Evolutionary conservation across 1,284 basidiomycete genomes (phyloP).

Genomic region (Boletellus deceptivus): DNA sequence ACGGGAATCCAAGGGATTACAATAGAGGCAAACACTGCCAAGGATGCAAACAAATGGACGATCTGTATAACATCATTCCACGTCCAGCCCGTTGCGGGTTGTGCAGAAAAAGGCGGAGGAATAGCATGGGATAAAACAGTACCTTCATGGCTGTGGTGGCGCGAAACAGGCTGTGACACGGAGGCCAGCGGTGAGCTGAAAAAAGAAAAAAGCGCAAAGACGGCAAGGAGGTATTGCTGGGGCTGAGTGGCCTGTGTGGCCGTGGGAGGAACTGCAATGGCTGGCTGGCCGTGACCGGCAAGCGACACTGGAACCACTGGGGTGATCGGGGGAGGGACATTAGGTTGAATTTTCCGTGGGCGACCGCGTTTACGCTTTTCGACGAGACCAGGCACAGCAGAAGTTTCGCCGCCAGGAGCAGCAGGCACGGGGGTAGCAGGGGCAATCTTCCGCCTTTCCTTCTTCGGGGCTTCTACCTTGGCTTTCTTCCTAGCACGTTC

Average conservation of each 20-base stretch:
- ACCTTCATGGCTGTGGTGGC: conserved; percentile 39
- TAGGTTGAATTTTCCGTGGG: conserved; percentile 53
- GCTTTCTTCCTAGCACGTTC: conserved; percentile 57
- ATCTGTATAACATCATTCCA: conserved; percentile 53
- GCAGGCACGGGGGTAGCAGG: conserved; percentile 33
- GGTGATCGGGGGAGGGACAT: conserved; percentile 26
- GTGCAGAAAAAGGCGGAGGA: conserved; percentile 2
- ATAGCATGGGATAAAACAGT: conserved; percentile 37
- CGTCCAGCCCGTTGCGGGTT: conserved; percentile 34
- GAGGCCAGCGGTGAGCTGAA: conserved; percentile 68
- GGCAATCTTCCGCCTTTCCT: conserved; percentile 52
- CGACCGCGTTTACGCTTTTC: conserved; percentile 82
- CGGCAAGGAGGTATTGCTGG: conserved; percentile 71
- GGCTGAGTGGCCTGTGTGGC: conserved; percentile 26
- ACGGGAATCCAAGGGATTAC: conserved; percentile 49
- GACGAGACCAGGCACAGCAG: conserved; percentile 29
- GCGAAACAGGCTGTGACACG: conserved; percentile 30
- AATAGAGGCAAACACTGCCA: conserved; percentile 58
- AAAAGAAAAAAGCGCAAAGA: conserved; percentile 73
- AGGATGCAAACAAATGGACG: conserved; percentile 61
- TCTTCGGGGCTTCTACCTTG: conserved; percentile 41
- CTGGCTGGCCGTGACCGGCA: conserved; percentile 16
- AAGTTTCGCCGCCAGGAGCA: conserved; percentile 16
- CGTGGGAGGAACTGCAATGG: conserved; percentile 7
- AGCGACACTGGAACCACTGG: conserved; percentile 13